Evolutionary conservation across 2,329 filamentous ascomycete species (phyloP), one percentile per base, ranked within the genome.

Genomic region (Colletotrichum ledebouriae): DNA sequence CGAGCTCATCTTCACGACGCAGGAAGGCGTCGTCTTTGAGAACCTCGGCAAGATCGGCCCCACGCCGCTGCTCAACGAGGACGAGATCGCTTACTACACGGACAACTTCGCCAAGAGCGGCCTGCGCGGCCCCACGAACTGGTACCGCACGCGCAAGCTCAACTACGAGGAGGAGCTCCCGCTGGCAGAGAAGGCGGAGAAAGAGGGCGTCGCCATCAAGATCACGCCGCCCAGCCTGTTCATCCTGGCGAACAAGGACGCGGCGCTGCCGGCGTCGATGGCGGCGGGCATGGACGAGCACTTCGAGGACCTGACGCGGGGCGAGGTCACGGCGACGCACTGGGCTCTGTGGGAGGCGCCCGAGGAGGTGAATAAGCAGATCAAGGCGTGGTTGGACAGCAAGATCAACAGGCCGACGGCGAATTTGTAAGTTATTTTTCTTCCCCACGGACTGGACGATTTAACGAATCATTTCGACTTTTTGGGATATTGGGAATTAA

Each of bases 291-390:
- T 97, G 93, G 89, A 89, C 20, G 82, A 84, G 71, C 81, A 83
- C 70, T 88, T 95, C 68, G 86, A 87, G 2, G 85, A 88, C 53
- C 78, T 97, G 74, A 91, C 87, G 7, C 84, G 85, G 69, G 85
- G 81, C 9, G 87, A 92, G 76, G 90, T 97, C 7, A 62, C 90
- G 41, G 86, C 91, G 0, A 83, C 85, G 17, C 96, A 98, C 79
- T 98, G 95, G 95, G 92, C 91, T 52, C 80, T 97, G 76, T 90
- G 89, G 83, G 88, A 97, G 82, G 87, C 87, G 71, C 85, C 91
- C 0, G 86, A 84, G 22, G 87, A 91, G 73, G 87, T 93, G 3
- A 98, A 98, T 78, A 77, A 76, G 57, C 81, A 89, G 69, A 84
- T 97, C 72, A 84, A 82, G 63, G 83, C 86, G 65, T 97, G 94